phyloP scores from a whole-genome alignment of 306 rosid species.

The Lathyrus oleraceus region DNA sequence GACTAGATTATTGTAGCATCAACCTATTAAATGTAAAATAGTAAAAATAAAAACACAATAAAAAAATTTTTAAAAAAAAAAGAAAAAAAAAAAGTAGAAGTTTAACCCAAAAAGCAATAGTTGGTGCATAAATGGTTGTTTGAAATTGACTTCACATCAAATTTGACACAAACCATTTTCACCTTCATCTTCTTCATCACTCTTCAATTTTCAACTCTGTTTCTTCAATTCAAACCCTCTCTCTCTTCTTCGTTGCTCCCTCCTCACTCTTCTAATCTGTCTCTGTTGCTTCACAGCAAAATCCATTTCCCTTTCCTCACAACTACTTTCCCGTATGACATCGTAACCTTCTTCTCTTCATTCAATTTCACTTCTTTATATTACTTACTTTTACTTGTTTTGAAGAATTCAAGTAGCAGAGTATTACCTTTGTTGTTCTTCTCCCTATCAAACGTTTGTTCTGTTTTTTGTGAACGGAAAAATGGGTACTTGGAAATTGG shows the following conservation, averaged over 20 bases:
- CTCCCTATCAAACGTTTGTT: no score
- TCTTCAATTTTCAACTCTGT: not conserved
- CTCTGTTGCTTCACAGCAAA: slow-evolving; percentile 34
- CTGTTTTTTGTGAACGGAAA: slow-evolving; percentile 23
- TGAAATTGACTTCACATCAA: slow-evolving; percentile 8
- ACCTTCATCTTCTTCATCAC: not conserved
- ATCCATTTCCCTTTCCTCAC: slow-evolving; percentile 37
- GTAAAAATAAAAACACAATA: no score
- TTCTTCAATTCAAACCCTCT: slow-evolving; percentile 40
- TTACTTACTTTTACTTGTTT: not conserved
- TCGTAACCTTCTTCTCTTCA: slow-evolving; percentile 43
- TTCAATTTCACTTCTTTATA: slow-evolving; percentile 16
- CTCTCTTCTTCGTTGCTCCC: not conserved
- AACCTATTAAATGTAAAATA: not conserved
- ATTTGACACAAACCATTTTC: not conserved
- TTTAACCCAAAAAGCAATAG: not conserved
- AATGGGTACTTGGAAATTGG: slow-evolving; percentile 59
- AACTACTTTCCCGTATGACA: slow-evolving; percentile 46
- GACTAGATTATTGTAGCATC: not conserved
- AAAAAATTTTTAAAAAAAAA: no score
- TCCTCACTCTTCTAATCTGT: slow-evolving; percentile 31
- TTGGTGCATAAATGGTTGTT: not conserved
- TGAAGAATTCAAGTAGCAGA: not conserved
- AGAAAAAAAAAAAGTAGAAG: not conserved
- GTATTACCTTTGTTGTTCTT: not conserved